These are phyloP conservation scores for Pseudogymnoascus sp. DNA, from an alignment of 2,329 filamentous ascomycete species.

Conservation along the genomic window DNA sequence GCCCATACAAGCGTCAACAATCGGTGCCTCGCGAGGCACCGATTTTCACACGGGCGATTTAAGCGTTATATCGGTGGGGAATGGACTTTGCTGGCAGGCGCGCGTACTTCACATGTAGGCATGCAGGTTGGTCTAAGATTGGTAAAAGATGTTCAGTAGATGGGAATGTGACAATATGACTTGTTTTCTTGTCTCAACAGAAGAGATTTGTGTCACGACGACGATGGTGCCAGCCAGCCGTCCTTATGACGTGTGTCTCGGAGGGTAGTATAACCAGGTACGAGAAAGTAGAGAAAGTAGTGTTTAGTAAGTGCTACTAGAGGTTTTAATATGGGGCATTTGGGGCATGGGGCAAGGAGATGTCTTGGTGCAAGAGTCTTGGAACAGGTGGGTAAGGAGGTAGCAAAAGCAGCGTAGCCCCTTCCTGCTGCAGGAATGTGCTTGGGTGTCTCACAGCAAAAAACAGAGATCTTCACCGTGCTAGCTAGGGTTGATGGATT, in stretches of 20 bases:
- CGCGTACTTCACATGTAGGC: background rate
- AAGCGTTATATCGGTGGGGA: background rate
- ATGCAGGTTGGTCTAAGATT: background rate
- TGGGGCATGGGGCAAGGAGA: too few relatives aligned
- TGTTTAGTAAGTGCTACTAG: background rate
- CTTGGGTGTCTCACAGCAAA: background rate
- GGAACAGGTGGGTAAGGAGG: background rate
- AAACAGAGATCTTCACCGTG: background rate
- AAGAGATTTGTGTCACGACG: constrained; percentile 6
- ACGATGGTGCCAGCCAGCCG: background rate
- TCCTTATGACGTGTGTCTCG: constrained; percentile 4
- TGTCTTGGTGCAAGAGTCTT: background rate
- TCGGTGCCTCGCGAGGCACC: constrained; percentile 6
- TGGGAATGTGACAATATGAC: constrained; percentile 7
- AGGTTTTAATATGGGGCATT: background rate
- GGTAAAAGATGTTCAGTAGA: constrained; percentile 2
- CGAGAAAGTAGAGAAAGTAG: too few relatives aligned
- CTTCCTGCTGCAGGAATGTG: background rate
- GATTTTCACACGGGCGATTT: constrained; percentile 4
- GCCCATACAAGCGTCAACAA: constrained; percentile 7
- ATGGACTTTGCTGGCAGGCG: background rate
- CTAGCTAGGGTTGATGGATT: too few relatives aligned
- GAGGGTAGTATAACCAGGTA: background rate
- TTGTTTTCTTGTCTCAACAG: background rate
- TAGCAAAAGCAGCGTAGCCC: background rate